Conservation (phyloP, 495 filamentous ascomycete genomes). For the Xylaria cubensis region DNA sequence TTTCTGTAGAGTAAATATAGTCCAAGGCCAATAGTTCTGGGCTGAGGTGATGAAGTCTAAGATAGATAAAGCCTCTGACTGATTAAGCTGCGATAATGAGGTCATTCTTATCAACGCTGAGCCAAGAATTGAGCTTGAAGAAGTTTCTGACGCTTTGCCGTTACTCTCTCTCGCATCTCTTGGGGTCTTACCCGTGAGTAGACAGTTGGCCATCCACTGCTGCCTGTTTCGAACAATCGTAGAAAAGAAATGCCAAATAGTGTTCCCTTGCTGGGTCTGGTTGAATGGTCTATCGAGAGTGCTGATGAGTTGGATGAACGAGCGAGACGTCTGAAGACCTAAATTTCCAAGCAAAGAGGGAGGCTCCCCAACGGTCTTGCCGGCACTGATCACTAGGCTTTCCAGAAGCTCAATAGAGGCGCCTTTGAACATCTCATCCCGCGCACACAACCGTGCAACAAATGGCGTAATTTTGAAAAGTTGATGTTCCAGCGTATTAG, state of each 20-base stretch:
- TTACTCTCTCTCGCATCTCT: constrained; percentile 69
- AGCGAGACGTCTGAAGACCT: constrained; percentile 77
- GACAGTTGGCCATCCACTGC: constrained; percentile 92
- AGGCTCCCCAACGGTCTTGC: constrained; percentile 70
- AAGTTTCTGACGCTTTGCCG: constrained; percentile 54
- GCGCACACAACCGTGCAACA: constrained; percentile 78
- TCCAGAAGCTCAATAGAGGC: constrained; percentile 74
- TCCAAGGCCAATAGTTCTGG: constrained; percentile 93
- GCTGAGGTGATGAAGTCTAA: constrained; percentile 85
- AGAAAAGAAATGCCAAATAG: constrained; percentile 85
- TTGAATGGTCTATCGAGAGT: constrained; percentile 78
- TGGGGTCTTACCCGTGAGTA: constrained; percentile 87
- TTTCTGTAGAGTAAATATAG: constrained; percentile 74
- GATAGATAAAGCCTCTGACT: constrained; percentile 70
- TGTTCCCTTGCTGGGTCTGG: constrained; percentile 63
- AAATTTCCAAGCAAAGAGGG: constrained; percentile 90
- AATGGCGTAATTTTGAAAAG: constrained; percentile 79
- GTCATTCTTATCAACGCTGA: constrained; percentile 78
- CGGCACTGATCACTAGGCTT: constrained; percentile 72
- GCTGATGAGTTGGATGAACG: constrained; percentile 80
- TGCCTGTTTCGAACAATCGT: constrained; percentile 89
- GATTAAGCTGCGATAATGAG: constrained; percentile 67
- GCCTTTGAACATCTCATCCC: constrained; percentile 68
- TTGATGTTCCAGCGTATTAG: constrained; percentile 72
- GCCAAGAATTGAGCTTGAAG: constrained; percentile 68